Evolutionary conservation across 306 rosid species (phyloP).

Genomic region (Corylus americana): DNA sequence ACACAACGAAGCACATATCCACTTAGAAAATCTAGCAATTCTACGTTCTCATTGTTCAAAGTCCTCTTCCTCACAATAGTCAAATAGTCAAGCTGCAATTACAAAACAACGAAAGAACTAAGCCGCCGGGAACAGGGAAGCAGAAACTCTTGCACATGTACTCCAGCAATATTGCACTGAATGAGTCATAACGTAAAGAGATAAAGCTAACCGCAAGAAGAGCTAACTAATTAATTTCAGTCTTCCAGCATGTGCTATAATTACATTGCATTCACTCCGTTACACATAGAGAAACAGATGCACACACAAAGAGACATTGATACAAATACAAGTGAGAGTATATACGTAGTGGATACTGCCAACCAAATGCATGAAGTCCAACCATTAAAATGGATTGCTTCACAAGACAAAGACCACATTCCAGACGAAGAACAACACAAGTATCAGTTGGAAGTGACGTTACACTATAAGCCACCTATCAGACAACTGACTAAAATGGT

Average conservation of each 20-base stretch:
- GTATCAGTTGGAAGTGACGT: background rate
- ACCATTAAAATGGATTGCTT: background rate
- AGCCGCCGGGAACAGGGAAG: background rate
- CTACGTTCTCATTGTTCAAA: background rate
- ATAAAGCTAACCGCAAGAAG: background rate
- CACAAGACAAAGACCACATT: background rate
- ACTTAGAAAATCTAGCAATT: background rate
- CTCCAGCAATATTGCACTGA: background rate
- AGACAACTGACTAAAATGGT: background rate
- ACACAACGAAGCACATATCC: background rate
- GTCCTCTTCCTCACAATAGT: background rate
- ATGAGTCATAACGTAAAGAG: background rate
- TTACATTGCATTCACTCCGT: background rate
- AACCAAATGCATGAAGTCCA: conserved; percentile 10
- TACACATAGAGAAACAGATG: background rate
- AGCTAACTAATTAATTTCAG: background rate
- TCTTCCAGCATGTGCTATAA: background rate
- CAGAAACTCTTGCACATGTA: background rate
- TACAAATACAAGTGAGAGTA: background rate
- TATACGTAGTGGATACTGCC: background rate
- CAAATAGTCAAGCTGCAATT: background rate
- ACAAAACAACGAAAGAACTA: background rate
- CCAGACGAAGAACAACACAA: background rate
- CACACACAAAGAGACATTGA: background rate
- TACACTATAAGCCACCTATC: background rate